Conservation (phyloP, 2,329 filamentous ascomycete genomes). For the Chaetomium sp. region DNA sequence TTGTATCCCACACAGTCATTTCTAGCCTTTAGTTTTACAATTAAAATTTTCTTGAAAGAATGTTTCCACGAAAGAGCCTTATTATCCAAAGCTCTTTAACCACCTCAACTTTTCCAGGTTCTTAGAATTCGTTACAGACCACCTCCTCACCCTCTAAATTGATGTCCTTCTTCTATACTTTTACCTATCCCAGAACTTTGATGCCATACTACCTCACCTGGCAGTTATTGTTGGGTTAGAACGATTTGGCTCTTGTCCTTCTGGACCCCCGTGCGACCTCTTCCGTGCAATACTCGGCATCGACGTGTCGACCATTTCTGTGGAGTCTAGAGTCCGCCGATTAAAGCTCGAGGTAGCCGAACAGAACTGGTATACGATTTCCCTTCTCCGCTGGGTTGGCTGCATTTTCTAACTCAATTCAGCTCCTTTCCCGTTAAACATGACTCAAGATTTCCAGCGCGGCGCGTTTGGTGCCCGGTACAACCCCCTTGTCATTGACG, state of each 20-base stretch:
- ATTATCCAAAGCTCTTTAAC: neutral
- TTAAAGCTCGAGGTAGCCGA: neutral
- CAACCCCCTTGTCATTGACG: conserved; percentile 20
- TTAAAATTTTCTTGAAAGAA: neutral
- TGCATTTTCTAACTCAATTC: neutral
- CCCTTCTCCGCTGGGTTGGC: neutral
- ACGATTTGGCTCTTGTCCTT: neutral
- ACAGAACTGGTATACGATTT: neutral
- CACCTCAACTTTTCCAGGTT: neutral
- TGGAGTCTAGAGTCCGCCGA: no score
- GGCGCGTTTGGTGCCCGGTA: neutral
- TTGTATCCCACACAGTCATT: neutral
- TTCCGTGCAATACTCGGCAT: neutral
- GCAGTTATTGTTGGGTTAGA: neutral
- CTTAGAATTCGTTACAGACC: neutral
- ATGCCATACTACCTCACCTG: neutral
- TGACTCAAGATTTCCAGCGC: neutral
- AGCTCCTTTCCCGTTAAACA: neutral
- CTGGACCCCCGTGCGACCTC: neutral
- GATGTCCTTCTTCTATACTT: neutral
- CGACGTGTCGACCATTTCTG: neutral
- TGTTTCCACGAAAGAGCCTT: neutral
- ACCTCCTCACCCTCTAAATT: neutral
- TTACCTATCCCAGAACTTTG: neutral
- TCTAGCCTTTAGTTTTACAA: neutral